Evolutionary conservation across 768 basidiomycete species (phyloP).

Genomic region (Tylopilus balloui): DNA sequence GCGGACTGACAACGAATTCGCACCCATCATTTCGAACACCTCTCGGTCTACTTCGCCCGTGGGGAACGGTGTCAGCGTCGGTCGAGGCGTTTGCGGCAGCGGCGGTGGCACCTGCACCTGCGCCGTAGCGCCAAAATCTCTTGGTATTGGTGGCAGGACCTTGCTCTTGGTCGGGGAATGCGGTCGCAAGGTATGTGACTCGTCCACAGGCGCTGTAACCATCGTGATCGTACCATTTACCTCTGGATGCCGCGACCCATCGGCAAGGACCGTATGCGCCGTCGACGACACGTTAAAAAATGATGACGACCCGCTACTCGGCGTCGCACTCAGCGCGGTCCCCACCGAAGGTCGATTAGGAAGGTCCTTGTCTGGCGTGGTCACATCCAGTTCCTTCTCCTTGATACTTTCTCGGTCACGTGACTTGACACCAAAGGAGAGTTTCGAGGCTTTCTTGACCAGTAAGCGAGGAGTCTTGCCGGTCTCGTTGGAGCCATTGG

Average conservation of each 20-base stretch:
- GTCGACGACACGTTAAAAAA: conserved; percentile 78
- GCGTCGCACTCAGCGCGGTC: conserved; percentile 55
- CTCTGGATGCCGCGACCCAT: conserved; percentile 30
- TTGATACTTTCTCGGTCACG: conserved; percentile 42
- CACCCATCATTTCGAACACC: conserved; percentile 67
- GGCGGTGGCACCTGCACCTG: conserved; percentile 9
- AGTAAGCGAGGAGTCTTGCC: conserved; percentile 49
- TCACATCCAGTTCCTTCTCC: conserved; percentile 40
- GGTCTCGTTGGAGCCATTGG: conserved; percentile 51
- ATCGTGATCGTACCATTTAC: conserved; percentile 20
- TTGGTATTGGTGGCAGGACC: conserved; percentile 75
- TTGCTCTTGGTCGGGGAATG: conserved; percentile 57
- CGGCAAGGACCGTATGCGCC: conserved; percentile 39
- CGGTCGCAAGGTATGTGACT: conserved; percentile 36
- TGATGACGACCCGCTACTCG: conserved; percentile 75
- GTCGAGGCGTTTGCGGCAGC: conserved; percentile 35
- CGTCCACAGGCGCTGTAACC: conserved; percentile 22
- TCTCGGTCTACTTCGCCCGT: conserved; percentile 66
- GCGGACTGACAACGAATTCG: conserved; percentile 79
- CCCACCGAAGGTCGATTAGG: conserved; percentile 41
- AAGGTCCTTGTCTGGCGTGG: conserved; percentile 43
- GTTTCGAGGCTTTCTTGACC: conserved; percentile 70
- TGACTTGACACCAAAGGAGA: conserved; percentile 69
- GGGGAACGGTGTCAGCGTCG: conserved; percentile 46
- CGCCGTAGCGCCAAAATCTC: conserved; percentile 48